Conservation (phyloP, 106 monocot genomes). For the Platanthera guangdongensis region DNA sequence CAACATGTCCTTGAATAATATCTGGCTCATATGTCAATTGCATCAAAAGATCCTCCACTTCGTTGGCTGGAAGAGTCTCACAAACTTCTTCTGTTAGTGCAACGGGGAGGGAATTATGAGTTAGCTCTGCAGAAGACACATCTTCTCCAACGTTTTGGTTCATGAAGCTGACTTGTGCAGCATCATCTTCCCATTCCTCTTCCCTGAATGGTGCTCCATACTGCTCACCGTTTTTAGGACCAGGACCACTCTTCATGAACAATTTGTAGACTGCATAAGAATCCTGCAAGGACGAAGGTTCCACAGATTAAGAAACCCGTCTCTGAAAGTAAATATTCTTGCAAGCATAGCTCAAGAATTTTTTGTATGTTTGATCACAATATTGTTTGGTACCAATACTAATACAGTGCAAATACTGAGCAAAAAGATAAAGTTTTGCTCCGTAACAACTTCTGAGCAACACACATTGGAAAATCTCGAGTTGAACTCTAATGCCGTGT, state of each 20-base stretch:
- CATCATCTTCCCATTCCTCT: conserved; percentile 57
- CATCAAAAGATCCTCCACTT: conserved; percentile 32
- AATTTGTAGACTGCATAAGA: conserved; percentile 63
- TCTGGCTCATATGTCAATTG: conserved; percentile 24
- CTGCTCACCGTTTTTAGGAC: conserved; percentile 90
- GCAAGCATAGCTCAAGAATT: no score
- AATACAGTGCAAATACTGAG: no score
- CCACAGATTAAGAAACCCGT: not conserved
- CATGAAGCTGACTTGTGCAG: conserved; percentile 12
- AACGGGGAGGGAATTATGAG: not conserved
- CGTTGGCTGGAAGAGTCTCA: conserved; percentile 13
- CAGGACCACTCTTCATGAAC: conserved; percentile 75
- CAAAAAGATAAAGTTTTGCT: no score
- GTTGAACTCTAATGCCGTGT: no score
- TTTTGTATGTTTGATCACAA: no score
- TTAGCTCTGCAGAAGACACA: not conserved
- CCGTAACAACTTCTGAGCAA: no score
- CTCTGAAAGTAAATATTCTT: not conserved
- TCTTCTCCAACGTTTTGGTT: conserved; percentile 8
- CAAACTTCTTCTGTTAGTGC: not conserved
- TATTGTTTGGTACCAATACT: no score
- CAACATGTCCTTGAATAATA: conserved; percentile 6
- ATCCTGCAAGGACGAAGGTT: conserved; percentile 34
- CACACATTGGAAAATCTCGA: no score
- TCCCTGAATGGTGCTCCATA: conserved; percentile 87